phyloP scores from a whole-genome alignment of 2,329 filamentous ascomycete species.

The Colletotrichum chrysophilum region DNA sequence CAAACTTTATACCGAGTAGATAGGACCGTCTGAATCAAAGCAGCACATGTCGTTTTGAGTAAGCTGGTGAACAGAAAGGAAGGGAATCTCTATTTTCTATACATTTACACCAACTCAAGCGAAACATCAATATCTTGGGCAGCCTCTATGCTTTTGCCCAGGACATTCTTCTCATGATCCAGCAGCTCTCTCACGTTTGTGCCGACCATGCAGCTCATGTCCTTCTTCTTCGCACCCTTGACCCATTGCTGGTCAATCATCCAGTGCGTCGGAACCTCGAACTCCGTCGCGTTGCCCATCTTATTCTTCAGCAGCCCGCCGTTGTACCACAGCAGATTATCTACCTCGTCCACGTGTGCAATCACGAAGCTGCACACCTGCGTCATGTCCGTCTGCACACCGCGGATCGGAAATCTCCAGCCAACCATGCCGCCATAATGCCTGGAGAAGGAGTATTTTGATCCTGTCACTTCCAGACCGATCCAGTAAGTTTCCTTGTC shows the following conservation, averaged over 20 bases:
- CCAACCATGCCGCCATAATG: slow-evolving; percentile 48
- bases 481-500: slow-evolving; percentile 55
- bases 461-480: slow-evolving; percentile 43
- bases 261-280: slow-evolving; percentile 40
- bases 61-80: neutral
- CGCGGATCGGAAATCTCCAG: slow-evolving; percentile 25
- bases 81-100: neutral
- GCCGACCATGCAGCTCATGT: slow-evolving; percentile 42
- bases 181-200: slow-evolving; percentile 2
- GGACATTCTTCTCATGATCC: neutral
- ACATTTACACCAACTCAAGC: neutral
- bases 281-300: slow-evolving; percentile 31
- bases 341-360: slow-evolving; percentile 43
- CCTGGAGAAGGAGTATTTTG: slow-evolving; percentile 41
- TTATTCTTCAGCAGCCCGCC: slow-evolving; percentile 48
- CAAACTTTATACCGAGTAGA: neutral
- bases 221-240: slow-evolving; percentile 35
- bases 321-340: slow-evolving; percentile 46
- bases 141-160: slow-evolving; percentile 22
- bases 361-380: slow-evolving; percentile 45
- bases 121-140: slow-evolving; percentile 23
- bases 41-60: neutral
- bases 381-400: slow-evolving; percentile 9
- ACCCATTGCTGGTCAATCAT: slow-evolving; percentile 45
- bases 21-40: neutral